A percentile compares a stretch with the other conserved stretches of the same genome.
phyloP scores from a whole-genome alignment of 306 rosid species.

The Sesbania bispinosa region DNA sequence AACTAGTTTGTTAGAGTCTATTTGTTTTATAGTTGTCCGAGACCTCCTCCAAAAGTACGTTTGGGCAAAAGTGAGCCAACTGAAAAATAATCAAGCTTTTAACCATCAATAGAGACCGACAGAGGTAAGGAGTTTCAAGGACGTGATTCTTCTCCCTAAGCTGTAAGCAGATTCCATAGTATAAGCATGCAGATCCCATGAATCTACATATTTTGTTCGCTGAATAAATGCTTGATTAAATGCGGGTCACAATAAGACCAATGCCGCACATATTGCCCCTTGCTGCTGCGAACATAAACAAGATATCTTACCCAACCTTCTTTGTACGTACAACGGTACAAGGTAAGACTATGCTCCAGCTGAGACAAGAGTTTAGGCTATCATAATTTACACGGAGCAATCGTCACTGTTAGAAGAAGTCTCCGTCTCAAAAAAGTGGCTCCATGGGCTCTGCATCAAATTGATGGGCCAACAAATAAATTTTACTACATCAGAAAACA shows the following conservation, averaged over 20 bases:
- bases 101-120: not conserved
- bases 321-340: not conserved
- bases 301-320: slow-evolving; percentile 14
- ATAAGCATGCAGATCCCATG: too few species aligned
- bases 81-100: too few species aligned
- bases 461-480: slow-evolving; percentile 11
- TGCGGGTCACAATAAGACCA: not conserved
- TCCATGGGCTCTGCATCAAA: slow-evolving; percentile 43
- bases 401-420: too few species aligned
- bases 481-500: slow-evolving; percentile 13
- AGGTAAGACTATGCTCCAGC: not conserved
- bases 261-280: too few species aligned
- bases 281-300: slow-evolving; percentile 16
- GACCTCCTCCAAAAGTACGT: too few species aligned
- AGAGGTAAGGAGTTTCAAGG: not conserved
- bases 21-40: too few species aligned
- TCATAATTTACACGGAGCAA: too few species aligned
- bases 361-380: slow-evolving; percentile 8
- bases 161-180: not conserved
- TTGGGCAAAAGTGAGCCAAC: too few species aligned
- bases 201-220: not conserved
- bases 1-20: too few species aligned
- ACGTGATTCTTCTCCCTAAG: not conserved
- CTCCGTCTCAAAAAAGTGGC: slow-evolving; percentile 32
- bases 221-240: not conserved